These are phyloP conservation scores for Trichoderma breve DNA, from an alignment of 2,329 filamentous ascomycete species.

Conservation along the genomic window DNA sequence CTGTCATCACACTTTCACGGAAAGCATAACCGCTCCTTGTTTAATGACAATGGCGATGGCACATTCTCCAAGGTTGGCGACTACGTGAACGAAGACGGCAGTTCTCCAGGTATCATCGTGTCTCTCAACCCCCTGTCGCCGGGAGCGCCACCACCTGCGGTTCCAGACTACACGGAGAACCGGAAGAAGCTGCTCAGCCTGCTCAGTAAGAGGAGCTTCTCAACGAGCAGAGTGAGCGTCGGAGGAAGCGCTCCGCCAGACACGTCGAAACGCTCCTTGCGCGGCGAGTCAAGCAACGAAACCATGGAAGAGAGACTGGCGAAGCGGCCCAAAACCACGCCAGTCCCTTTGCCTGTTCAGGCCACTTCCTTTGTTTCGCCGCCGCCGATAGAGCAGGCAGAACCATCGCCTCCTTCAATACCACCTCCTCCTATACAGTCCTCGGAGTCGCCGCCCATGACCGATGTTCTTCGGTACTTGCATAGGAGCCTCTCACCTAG, in stretches of 20 bases:
- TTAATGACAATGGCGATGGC: conserved; percentile 44
- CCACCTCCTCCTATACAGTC: neutral
- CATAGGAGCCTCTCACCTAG: conserved; percentile 24
- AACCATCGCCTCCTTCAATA: neutral
- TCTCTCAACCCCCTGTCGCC: conserved; percentile 28
- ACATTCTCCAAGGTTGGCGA: conserved; percentile 34
- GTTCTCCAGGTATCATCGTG: conserved; percentile 31
- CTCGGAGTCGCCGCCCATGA: neutral
- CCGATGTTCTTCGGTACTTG: conserved; percentile 26
- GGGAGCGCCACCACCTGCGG: conserved; percentile 20
- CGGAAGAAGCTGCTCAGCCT: neutral
- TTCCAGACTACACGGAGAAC: neutral
- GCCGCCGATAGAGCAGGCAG: neutral
- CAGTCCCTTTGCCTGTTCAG: neutral
- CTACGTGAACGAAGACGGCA: conserved; percentile 27
- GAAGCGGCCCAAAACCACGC: conserved; percentile 11
- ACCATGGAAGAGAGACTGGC: neutral
- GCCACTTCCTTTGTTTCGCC: neutral
- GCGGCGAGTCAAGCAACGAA: neutral
- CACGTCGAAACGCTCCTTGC: conserved; percentile 1
- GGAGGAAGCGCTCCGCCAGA: neutral
- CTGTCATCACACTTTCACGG: conserved; percentile 24
- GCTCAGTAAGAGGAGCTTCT: neutral
- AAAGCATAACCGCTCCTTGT: conserved; percentile 12
- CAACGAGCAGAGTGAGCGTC: neutral